Evolutionary conservation across 331 rosid species (phyloP).

Genomic region (Ulmus americana): DNA sequence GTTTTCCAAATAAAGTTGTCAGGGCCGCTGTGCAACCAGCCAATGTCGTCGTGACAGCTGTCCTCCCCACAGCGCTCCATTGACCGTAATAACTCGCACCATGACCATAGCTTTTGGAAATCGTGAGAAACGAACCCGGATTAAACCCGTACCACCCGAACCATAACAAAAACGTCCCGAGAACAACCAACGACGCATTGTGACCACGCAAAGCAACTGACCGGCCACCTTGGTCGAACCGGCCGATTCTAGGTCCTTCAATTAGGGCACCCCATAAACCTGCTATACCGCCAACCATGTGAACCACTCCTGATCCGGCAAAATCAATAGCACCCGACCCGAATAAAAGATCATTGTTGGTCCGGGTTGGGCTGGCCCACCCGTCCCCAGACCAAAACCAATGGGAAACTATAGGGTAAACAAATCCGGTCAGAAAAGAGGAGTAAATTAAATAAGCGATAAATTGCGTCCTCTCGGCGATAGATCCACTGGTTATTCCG

Average conservation of each 20-base stretch:
- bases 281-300: conserved; percentile 79
- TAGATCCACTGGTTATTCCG: conserved; percentile 78
- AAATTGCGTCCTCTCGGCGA: conserved; percentile 74
- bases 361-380: conserved; percentile 58
- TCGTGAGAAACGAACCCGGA: conserved; percentile 64
- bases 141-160: conserved; percentile 89
- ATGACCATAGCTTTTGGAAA: conserved; percentile 34
- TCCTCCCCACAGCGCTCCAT: conserved; percentile 75
- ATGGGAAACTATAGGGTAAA: conserved; percentile 65
- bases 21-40: conserved; percentile 65
- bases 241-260: conserved; percentile 77
- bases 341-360: conserved; percentile 18
- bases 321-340: conserved; percentile 62
- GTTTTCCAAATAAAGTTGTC: conserved; percentile 53
- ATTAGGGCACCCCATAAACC: conserved; percentile 74
- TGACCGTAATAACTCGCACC: conserved; percentile 44
- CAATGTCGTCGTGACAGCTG: conserved; percentile 75
- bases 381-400: conserved; percentile 77
- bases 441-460: conserved; percentile 73
- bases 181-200: conserved; percentile 59
- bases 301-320: conserved; percentile 65
- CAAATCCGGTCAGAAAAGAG: conserved; percentile 60
- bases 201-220: conserved; percentile 62
- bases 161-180: conserved; percentile 71
- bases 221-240: conserved; percentile 51